phyloP scores from a whole-genome alignment of 1,284 basidiomycete genomes.

The Naganishia sp. region DNA sequence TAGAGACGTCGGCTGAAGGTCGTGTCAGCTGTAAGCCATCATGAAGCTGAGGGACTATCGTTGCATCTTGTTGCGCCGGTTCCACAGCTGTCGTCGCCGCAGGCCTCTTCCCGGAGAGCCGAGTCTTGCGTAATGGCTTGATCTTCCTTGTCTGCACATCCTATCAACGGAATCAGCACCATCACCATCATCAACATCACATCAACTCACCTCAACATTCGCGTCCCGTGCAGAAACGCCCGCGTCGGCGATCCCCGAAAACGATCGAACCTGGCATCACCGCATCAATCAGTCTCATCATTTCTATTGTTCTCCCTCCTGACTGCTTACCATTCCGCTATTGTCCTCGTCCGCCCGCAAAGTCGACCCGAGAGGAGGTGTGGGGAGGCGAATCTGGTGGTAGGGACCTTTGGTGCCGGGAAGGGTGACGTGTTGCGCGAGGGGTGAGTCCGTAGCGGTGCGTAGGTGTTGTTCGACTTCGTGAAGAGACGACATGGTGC shows the following conservation, averaged over 20 bases:
- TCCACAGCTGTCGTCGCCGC: background rate
- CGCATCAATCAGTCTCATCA: constrained; percentile 19
- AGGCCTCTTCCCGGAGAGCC: constrained; percentile 9
- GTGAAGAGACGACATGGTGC: constrained; percentile 11
- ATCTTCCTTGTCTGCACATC: background rate
- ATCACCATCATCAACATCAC: background rate
- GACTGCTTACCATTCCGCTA: constrained; percentile 10
- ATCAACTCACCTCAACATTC: constrained; percentile 18
- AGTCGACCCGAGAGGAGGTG: constrained; percentile 5
- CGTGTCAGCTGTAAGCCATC: background rate
- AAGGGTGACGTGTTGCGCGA: constrained; percentile 17
- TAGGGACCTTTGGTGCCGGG: background rate
- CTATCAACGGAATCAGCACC: no score
- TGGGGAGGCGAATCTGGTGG: background rate
- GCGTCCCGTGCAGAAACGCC: constrained; percentile 1
- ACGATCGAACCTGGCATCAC: constrained; percentile 17
- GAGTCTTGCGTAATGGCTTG: constrained; percentile 2
- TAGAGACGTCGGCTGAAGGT: background rate
- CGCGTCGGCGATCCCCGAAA: constrained; percentile 6
- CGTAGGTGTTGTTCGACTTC: constrained; percentile 23
- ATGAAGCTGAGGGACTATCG: no score
- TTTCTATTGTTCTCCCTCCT: constrained; percentile 15
- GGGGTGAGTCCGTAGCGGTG: constrained; percentile 19
- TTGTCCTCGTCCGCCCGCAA: constrained; percentile 9
- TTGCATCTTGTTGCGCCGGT: background rate